Percentiles rank a stretch among this genome's conserved stretches.
Conservation (phyloP, 1,139 yeast species). For the Blastobotrys ciferrii region DNA sequence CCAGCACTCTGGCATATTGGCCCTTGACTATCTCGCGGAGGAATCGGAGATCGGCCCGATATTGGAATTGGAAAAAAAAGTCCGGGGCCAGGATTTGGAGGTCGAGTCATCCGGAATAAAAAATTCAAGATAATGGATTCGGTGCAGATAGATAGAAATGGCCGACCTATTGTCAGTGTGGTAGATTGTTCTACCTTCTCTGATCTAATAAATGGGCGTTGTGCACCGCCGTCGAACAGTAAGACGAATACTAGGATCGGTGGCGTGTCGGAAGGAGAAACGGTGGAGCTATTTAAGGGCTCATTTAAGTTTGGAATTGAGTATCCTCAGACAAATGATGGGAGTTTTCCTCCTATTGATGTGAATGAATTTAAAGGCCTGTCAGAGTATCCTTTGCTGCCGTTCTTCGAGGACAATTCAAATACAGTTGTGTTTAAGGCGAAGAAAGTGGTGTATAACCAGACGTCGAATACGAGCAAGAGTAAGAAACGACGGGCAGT, state of each 20-base stretch:
- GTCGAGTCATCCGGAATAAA: not conserved
- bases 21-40: too few relatives aligned
- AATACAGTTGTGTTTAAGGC: not conserved
- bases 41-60: not conserved
- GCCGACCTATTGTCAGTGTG: slow-evolving; percentile 8
- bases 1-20: too few relatives aligned
- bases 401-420: not conserved
- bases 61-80: not conserved
- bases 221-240: not conserved
- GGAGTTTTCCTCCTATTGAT: not conserved
- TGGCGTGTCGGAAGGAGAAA: not conserved
- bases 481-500: slow-evolving; percentile 6
- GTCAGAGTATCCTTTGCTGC: slow-evolving; percentile 1
- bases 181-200: slow-evolving; percentile 5
- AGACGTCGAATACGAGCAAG: not conserved
- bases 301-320: slow-evolving; percentile 4
- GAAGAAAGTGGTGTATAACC: not conserved
- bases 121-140: not conserved
- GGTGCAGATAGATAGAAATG: not conserved
- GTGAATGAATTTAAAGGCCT: not conserved
- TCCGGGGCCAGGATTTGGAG: not conserved
- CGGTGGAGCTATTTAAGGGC: not conserved
- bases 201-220: not conserved
- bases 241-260: not conserved
- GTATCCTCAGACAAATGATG: not conserved